Percentiles rank a stretch among this genome's conserved stretches.
Evolutionary conservation across 2,329 filamentous ascomycete species (phyloP).

Genomic region (Colletotrichum tropicicola): DNA sequence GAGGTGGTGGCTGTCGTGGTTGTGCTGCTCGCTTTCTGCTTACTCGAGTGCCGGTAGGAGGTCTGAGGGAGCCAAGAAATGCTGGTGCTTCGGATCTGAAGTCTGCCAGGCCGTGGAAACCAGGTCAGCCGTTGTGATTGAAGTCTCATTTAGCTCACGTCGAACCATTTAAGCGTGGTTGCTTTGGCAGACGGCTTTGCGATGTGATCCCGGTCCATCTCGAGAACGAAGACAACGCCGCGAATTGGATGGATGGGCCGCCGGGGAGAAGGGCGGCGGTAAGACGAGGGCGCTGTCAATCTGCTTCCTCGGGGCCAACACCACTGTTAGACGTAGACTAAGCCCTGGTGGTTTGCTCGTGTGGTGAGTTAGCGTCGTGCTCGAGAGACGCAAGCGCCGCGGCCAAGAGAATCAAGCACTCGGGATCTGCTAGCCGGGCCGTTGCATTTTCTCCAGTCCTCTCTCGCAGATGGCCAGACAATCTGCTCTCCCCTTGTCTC

Average conservation of each 20-base stretch:
- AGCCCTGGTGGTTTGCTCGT: background rate
- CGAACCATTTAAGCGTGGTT: constrained; percentile 1
- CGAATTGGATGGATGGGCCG: constrained; percentile 9
- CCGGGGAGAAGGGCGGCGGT: too few species aligned
- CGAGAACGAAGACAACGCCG: background rate
- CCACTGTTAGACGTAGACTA: background rate
- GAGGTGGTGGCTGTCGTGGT: background rate
- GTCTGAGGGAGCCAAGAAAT: constrained; percentile 18
- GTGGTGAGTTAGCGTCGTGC: background rate
- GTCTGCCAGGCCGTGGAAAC: background rate
- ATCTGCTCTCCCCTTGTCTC: constrained; percentile 4
- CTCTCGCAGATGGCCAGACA: constrained; percentile 16
- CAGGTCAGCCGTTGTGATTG: background rate
- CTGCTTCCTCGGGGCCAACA: background rate
- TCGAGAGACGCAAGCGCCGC: background rate
- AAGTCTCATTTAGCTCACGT: constrained; percentile 6
- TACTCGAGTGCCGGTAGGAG: background rate
- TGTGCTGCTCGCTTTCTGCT: constrained; percentile 1
- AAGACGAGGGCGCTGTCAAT: constrained; percentile 22
- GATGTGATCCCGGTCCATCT: constrained; percentile 1
- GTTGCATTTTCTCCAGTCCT: constrained; percentile 10
- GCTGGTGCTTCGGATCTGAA: constrained; percentile 12
- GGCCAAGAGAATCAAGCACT: constrained; percentile 9
- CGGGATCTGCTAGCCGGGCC: constrained; percentile 22
- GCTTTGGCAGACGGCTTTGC: background rate